Evolutionary conservation across 164 flowering plant species (phyloP).

Genomic region (Vitis rupestris): DNA sequence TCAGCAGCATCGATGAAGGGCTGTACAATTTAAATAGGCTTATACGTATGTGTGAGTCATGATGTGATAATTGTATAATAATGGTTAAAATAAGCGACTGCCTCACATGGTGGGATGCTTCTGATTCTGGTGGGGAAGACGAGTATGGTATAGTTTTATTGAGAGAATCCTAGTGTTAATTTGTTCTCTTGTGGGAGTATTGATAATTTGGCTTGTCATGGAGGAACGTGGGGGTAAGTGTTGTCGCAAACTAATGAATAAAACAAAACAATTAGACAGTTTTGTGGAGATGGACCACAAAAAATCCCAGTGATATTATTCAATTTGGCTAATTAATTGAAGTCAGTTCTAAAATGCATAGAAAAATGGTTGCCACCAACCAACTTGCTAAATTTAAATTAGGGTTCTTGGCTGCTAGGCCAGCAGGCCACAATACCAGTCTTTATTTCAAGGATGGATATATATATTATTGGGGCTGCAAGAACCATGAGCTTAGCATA

Average conservation of each 20-base stretch:
- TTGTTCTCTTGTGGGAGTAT: constrained; percentile 29
- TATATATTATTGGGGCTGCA: too few relatives aligned
- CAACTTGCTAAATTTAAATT: background rate
- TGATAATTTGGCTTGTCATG: constrained; percentile 16
- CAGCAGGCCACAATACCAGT: background rate
- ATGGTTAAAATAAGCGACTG: constrained; percentile 5
- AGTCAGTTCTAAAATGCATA: background rate
- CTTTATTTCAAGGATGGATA: too few relatives aligned
- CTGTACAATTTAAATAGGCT: background rate
- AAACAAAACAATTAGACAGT: background rate
- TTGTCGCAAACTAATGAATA: constrained; percentile 10
- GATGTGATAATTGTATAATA: background rate
- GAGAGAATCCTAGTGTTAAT: constrained; percentile 38
- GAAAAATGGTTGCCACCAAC: background rate
- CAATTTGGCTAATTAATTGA: too few relatives aligned
- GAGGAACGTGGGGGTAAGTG: constrained; percentile 37
- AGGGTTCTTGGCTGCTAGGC: background rate
- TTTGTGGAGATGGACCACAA: background rate
- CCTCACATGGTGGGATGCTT: constrained; percentile 30
- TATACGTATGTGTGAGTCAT: background rate
- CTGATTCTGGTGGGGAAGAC: constrained; percentile 15
- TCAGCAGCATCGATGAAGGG: constrained; percentile 16
- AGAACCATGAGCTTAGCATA: too few relatives aligned
- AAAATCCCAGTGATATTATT: background rate
- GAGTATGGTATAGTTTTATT: constrained; percentile 11